Percentiles rank a stretch among this genome's conserved stretches.
phyloP scores from a whole-genome alignment of 352 stramenopile genomes.

The Phytophthora podocarpi region DNA sequence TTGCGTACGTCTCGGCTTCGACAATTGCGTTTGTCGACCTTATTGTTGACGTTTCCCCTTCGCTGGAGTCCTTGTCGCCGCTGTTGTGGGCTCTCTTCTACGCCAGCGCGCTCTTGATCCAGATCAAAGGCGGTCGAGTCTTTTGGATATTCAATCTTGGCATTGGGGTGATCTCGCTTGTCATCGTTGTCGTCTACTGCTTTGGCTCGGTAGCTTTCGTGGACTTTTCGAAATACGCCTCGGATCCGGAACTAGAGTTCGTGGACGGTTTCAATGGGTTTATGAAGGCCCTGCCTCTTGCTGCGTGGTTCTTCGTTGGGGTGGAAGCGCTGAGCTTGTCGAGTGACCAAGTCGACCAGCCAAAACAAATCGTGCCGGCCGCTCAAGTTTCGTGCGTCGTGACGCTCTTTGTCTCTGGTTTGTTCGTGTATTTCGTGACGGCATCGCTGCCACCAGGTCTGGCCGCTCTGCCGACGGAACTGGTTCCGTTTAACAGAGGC shows the following conservation, averaged over 20 bases:
- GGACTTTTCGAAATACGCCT: conserved; percentile 23
- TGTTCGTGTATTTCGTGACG: conserved; percentile 43
- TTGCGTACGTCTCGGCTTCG: conserved; percentile 44
- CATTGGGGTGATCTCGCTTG: conserved; percentile 33
- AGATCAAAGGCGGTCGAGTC: conserved; percentile 28
- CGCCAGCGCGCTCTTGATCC: conserved; percentile 31
- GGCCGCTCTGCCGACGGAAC: conserved; percentile 11
- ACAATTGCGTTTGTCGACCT: conserved; percentile 39
- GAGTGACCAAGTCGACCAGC: conserved; percentile 41
- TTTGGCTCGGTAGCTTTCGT: conserved; percentile 37
- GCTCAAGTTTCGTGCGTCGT: conserved; percentile 46
- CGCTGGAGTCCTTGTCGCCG: conserved; percentile 11
- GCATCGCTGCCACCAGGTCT: conserved; percentile 37
- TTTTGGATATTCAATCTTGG: conserved; percentile 54
- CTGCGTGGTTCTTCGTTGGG: conserved; percentile 53
- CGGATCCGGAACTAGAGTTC: conserved; percentile 14
- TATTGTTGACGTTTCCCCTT: conserved; percentile 26
- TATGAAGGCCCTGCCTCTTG: conserved; percentile 37
- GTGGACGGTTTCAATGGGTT: conserved; percentile 31
- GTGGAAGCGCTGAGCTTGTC: conserved; percentile 42
- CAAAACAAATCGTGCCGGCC: conserved; percentile 44
- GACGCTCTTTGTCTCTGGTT: conserved; percentile 39
- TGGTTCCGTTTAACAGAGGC: conserved; percentile 42
- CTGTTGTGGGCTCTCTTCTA: conserved; percentile 41
- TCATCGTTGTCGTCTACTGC: conserved; percentile 43